phyloP scores from a whole-genome alignment of 192 early-diverging fungal species.

The Coemansia sp. region DNA sequence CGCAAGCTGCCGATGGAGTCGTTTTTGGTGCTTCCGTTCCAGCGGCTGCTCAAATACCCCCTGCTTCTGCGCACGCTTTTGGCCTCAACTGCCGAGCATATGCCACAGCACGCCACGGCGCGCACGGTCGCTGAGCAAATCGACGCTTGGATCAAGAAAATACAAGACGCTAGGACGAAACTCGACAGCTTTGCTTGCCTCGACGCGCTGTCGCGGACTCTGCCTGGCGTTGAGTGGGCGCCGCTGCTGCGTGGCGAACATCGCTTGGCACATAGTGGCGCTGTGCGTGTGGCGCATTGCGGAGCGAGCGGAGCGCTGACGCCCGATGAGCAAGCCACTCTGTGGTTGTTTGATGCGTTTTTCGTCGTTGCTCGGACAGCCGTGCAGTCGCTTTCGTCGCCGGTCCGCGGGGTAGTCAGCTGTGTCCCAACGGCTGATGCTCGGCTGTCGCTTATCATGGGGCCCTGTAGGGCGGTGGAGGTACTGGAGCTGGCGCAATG shows the following conservation, averaged over 20 bases:
- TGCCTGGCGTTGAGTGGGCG: conserved; percentile 34
- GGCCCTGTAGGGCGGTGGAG: conserved; percentile 42
- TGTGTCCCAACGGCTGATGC: conserved; percentile 26
- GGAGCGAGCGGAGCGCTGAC: conserved; percentile 23
- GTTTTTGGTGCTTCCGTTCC: conserved; percentile 61
- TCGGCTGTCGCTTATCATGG: conserved; percentile 28
- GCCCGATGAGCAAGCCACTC: conserved; percentile 28
- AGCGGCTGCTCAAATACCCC: conserved; percentile 65
- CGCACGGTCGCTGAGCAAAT: conserved; percentile 42
- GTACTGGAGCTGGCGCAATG: conserved; percentile 49
- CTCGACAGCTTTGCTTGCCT: conserved; percentile 51
- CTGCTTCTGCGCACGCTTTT: conserved; percentile 60
- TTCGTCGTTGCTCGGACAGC: conserved; percentile 29
- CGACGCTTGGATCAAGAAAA: conserved; percentile 50
- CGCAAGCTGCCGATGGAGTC: conserved; percentile 59
- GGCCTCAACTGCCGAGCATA: conserved; percentile 45
- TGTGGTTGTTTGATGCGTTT: conserved; percentile 52
- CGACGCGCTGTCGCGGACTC: conserved; percentile 26
- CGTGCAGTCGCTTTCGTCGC: neutral
- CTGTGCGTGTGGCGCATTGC: conserved; percentile 20
- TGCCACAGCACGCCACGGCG: conserved; percentile 43
- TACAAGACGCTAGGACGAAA: conserved; percentile 47
- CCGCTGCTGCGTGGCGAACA: conserved; percentile 31
- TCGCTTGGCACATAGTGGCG: conserved; percentile 33
- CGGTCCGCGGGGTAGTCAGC: conserved; percentile 2